Conservation (phyloP, 1,284 basidiomycete genomes). For the Cronartium ribicola region DNA sequence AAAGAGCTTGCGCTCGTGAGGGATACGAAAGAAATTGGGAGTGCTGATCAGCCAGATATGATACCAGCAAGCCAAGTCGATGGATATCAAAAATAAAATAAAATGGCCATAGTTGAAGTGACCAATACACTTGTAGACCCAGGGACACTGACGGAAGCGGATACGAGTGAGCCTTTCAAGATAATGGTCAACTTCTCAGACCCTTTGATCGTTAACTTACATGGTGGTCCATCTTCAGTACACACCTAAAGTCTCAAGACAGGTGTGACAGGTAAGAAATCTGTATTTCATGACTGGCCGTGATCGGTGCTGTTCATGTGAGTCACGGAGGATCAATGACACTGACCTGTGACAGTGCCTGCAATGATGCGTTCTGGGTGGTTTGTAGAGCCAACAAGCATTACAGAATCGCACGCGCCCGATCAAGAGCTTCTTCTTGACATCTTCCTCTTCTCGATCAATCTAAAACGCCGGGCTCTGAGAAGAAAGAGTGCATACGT, state of each 20-base stretch:
- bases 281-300: neutral
- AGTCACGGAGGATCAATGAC: conserved; percentile 42
- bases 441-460: conserved; percentile 24
- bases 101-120: conserved; percentile 42
- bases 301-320: neutral
- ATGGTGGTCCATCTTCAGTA: conserved; percentile 43
- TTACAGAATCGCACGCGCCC: conserved; percentile 47
- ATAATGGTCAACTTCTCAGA: neutral
- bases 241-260: conserved; percentile 25
- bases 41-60: conserved; percentile 43
- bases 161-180: neutral
- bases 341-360: conserved; percentile 49
- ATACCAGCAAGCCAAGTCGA: conserved; percentile 39
- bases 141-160: conserved; percentile 29
- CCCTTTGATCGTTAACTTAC: neutral
- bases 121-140: conserved; percentile 41
- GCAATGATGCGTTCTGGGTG: conserved; percentile 52
- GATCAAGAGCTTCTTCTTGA: conserved; percentile 46
- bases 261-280: neutral
- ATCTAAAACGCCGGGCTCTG: conserved; percentile 21
- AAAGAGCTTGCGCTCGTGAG: too few species aligned
- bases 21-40: too few species aligned
- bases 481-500: neutral
- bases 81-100: conserved; percentile 31
- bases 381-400: conserved; percentile 49